Evolutionary conservation across 192 early-diverging fungal genomes (phyloP), one percentile per base, ranked within the genome.

Genomic region (Coemansia sp.): DNA sequence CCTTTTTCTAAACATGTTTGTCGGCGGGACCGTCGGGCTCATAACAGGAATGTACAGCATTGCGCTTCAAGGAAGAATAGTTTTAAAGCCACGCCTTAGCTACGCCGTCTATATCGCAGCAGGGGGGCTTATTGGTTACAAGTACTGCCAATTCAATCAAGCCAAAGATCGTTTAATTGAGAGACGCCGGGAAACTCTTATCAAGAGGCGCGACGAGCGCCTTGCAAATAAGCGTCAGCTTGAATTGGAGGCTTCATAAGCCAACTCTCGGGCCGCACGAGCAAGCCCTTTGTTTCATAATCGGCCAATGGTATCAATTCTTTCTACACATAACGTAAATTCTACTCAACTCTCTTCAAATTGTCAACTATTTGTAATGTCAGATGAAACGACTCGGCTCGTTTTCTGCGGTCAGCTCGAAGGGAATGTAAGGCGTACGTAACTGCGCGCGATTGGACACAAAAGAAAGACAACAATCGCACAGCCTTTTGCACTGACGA

Each of bases 1-100:
- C 38, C 75, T 68, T 7, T 71, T 77, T 35, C 12, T 74, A 18
- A 74, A 66, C 43, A 76, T 69, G 55, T 44, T 74, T 21, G 72
- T 83, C 20, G 80, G 80, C 49, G 66, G 64, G 12, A 58, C 71
- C 10, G 69, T 83, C 14, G 80, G 80, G 4, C 66, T 83, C 35
- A 9, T 58, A 20, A 83, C 80, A 2, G 80, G 75, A 57, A 77
- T 83, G 75, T 83, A 77, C 66, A 60, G 74, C 39, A 77, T 77
- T 48, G 80, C 61, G 1, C 80, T 83, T 12, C 80, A 73, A 43
- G 71, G 71, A 8, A 71, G 75, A 36, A 57, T 66, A 2, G 71
- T 83, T 2, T 16, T 77, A 33, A 77, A 69, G 30, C 80, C 80
- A 11, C 75, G 66, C 24, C 14, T 76, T 63, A 83, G 75, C 65